These are phyloP conservation scores for Eucalyptus pauciflora DNA, from an alignment of 345 rosid genomes.

Conservation along the genomic window DNA sequence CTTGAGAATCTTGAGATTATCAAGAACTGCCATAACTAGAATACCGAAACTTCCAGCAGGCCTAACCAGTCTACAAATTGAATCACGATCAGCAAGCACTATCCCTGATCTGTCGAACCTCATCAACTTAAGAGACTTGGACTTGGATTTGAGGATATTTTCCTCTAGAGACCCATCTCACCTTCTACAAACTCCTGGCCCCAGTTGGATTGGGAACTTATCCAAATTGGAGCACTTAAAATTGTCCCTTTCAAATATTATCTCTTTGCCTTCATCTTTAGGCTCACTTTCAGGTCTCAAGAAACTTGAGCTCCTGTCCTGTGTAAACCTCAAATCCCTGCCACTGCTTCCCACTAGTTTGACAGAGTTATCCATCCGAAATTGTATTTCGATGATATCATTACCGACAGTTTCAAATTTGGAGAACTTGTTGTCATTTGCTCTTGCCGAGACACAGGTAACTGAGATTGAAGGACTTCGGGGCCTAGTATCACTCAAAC, in stretches of 20 bases:
- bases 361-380: neutral
- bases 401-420: neutral
- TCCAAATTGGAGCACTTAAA: neutral
- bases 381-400: neutral
- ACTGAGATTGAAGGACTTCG: neutral
- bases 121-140: neutral
- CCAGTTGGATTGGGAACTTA: neutral
- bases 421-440: neutral
- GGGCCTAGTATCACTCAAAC: neutral
- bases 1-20: neutral
- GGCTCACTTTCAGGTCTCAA: neutral
- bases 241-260: neutral
- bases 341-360: neutral
- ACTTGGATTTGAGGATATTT: neutral
- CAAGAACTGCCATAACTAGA: neutral
- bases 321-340: neutral
- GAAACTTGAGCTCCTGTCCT: neutral
- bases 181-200: neutral
- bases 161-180: neutral
- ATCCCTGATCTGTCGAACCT: neutral
- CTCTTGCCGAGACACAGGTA: neutral
- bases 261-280: neutral
- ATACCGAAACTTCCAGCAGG: neutral
- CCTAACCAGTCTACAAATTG: neutral
- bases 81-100: neutral